Percentiles rank a stretch among this genome's conserved stretches.
Conservation (phyloP, 73 alveolate genomes). For the Halteria grandinella region DNA sequence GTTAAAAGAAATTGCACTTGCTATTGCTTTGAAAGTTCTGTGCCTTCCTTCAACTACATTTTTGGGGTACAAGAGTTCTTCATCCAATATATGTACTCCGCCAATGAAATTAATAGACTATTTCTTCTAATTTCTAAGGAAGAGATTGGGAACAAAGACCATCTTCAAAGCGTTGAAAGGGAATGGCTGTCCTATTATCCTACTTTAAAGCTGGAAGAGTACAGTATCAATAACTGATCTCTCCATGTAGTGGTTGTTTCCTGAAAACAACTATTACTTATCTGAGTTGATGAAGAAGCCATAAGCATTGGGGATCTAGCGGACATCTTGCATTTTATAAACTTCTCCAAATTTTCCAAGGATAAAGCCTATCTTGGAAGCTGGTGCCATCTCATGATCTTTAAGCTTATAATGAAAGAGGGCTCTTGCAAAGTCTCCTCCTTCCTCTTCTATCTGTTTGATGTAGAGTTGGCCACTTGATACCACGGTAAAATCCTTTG, state of each 20-base stretch:
- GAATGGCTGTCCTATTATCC: constrained; percentile 5
- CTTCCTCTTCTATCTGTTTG: not conserved
- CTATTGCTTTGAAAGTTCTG: constrained; percentile 28
- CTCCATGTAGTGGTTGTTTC: constrained; percentile 5
- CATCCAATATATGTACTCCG: constrained; percentile 57
- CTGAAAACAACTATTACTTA: constrained; percentile 8
- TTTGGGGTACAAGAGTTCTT: constrained; percentile 27
- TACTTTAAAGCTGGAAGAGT: not conserved
- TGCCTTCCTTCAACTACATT: constrained; percentile 53
- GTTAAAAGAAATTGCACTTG: constrained; percentile 32
- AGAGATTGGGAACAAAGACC: constrained; percentile 58
- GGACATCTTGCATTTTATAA: not conserved
- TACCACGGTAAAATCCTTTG: constrained; percentile 26
- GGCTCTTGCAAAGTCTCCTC: constrained; percentile 20
- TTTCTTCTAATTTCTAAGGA: constrained; percentile 2
- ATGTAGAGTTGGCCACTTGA: constrained; percentile 19
- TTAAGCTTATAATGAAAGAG: constrained; percentile 20
- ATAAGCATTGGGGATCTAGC: not conserved
- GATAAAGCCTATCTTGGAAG: constrained; percentile 46
- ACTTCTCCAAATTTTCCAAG: constrained; percentile 28
- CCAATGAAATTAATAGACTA: constrained; percentile 50
- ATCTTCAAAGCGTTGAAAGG: constrained; percentile 52
- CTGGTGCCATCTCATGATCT: constrained; percentile 13
- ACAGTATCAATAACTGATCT: constrained; percentile 3
- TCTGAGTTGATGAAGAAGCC: not conserved